Base-by-base conservation (phyloP, 2,329 filamentous ascomycete genomes). In the Penicillium decumbens region DNA sequence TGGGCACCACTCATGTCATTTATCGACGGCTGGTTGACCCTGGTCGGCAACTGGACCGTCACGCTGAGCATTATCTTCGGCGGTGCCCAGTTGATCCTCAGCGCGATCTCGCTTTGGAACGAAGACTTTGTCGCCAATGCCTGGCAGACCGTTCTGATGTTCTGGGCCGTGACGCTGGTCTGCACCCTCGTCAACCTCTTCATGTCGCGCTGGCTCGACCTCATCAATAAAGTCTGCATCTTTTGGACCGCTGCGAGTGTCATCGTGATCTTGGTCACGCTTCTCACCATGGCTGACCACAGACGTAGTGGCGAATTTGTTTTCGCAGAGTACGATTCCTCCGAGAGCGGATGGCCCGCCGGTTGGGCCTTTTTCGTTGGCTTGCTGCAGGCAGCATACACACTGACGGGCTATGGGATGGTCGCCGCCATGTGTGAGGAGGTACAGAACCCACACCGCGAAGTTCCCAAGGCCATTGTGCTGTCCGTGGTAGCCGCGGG, bases 331-430 rank as follows among this genome's bases (percentile, higher is more conserved):
- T 88, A 82, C 57, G 85, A 88, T 68, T 80, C 84, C 9, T 82
- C 78, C 15, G 66, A 68, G 4, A 83, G 80, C 58, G 85, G 84
- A 38, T 88, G 85, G 81, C 81, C 83, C 4, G 69, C 74, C 20
- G 85, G 83, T 29, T 88, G 84, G 84, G 81, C 84, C 0, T 88
- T 87, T 67, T 88, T 87, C 60, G 82, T 88, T 29, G 84, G 85
- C 2, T 69, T 88, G 20, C 72, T 88, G 24, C 84, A 87, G 70
- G 82, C 83, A 23, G 75, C 70, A 13, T 74, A 74, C 49, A 73
- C 71, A 3, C 48, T 75, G 39, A 75, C 73, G 0, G 73, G 84
- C 3, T 87, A 87, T 61, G 84, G 84, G 6, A 85, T 88, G 80
- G 84, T 87, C 1, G 82, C 84, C 0, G 69, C 82, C 41, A 87